Base-by-base conservation (phyloP, 331 rosid genomes). In the Stylosanthes scabra region DNA sequence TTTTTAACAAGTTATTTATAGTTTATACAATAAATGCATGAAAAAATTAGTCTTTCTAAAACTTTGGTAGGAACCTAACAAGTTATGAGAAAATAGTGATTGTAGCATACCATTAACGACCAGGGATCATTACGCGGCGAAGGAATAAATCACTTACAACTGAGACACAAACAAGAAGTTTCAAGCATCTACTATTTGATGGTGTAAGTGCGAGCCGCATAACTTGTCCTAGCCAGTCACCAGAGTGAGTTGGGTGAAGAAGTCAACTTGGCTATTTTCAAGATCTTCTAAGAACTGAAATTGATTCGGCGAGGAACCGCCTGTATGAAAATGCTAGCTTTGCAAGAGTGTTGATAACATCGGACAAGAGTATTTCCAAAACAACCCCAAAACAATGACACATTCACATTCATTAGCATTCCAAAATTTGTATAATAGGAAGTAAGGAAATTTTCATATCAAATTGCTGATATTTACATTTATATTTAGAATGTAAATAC, bases 401-500 rank as follows among this genome's bases (percentile, higher is more conserved):
- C 10, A 40, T 34, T 34, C 39, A 34, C 10, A 40, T 34, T 34
- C 39, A 34, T 15, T 47, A 16, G 70, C 61, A 59, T 44, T 45
- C 79, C 83, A 74, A 80, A 86, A 66, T 52, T 70, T 74, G 77
- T 34, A 34, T 34, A 31, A 34, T 47, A 20, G 63, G 7, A 14
- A 20, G 70, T 46, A 54, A 70, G 58, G 31, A 46, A 67, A 6
- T 37, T 54, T 74, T 65, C 76, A 71, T 57, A 63, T 82, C 76
- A 73, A 75, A 41, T 75, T 58, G 71, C 83, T 63, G 68, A 76
- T 83, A 86, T 90, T 59, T 83, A 88, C 97, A 88, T 49, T 82
- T 78, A 55, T 50, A 70, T 57, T 80, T 71, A 40, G 34, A 74
- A 55, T 60, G 78, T 77, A 63, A 75, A 82, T 72, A 85, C 82